phyloP scores from a whole-genome alignment of 2,329 filamentous ascomycete genomes.

The Triangularia setosa region DNA sequence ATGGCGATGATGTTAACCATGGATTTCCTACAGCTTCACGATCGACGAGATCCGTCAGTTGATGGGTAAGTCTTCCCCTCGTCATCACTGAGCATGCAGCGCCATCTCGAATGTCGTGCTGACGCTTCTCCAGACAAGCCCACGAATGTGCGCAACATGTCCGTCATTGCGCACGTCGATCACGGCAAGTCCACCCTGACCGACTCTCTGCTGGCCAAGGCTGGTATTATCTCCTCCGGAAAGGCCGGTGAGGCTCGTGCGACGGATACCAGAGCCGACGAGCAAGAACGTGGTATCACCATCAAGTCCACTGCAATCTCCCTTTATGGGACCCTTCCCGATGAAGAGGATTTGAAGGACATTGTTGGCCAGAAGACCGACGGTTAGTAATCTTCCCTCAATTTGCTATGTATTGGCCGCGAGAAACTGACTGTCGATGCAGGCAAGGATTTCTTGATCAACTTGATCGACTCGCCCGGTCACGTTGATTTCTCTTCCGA shows the following conservation, averaged over 20 bases:
- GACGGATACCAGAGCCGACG: conserved; percentile 94
- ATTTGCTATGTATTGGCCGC: background rate
- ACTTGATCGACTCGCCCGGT: conserved; percentile 99
- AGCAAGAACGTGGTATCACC: conserved; percentile 99
- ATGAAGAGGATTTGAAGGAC: conserved; percentile 88
- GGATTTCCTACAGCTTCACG: conserved; percentile 72
- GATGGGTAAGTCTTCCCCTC: conserved; percentile 53
- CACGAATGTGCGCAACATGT: conserved; percentile 84
- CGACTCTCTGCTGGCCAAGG: conserved; percentile 98
- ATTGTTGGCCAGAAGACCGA: conserved; percentile 82
- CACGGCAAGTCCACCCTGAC: conserved; percentile 99
- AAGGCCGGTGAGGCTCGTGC: conserved; percentile 96
- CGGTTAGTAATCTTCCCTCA: conserved; percentile 34
- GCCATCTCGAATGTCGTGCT: conserved; percentile 8
- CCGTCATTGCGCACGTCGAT: conserved; percentile 99
- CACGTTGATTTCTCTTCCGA: conserved; percentile 99
- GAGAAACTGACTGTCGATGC: conserved; percentile 9
- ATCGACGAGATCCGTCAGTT: conserved; percentile 82
- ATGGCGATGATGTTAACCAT: conserved; percentile 43
- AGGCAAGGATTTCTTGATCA: conserved; percentile 96
- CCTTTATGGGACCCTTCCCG: conserved; percentile 79
- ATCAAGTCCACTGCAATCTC: conserved; percentile 99
- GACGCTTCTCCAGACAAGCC: conserved; percentile 62
- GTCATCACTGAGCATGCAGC: background rate
- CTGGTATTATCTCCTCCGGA: conserved; percentile 97